Percentiles rank a stretch among this genome's conserved stretches.
These are phyloP conservation scores for Hypoxylon sp. DNA, from an alignment of 2,329 filamentous ascomycete genomes.

Conservation along the genomic window DNA sequence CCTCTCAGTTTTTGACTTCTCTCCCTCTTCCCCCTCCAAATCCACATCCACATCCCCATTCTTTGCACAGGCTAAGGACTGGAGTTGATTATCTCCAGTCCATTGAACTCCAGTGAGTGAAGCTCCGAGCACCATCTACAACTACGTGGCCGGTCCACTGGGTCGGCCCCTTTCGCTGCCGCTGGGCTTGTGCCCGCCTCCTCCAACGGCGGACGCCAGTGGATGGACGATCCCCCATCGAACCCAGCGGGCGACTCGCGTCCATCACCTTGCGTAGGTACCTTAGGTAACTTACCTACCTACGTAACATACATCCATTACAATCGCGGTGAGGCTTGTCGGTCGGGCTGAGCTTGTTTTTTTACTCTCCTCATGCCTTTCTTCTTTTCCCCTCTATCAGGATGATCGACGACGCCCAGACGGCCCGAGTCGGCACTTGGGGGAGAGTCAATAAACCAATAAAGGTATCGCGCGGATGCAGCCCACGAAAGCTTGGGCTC, in stretches of 20 bases:
- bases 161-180: background rate
- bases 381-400: constrained; percentile 15
- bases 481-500: constrained; percentile 7
- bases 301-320: no score
- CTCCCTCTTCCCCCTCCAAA: no score
- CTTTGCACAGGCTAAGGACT: constrained; percentile 24
- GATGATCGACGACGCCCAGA: constrained; percentile 26
- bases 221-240: constrained; percentile 13
- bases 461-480: constrained; percentile 11
- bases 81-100: no score
- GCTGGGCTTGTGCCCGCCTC: constrained; percentile 21
- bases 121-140: background rate
- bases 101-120: constrained; percentile 9
- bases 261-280: no score
- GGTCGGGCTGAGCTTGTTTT: no score
- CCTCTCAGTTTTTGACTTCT: constrained; percentile 6
- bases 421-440: constrained; percentile 30
- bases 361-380: background rate
- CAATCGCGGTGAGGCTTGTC: constrained; percentile 13
- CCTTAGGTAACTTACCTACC: no score
- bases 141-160: constrained; percentile 19
- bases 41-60: no score
- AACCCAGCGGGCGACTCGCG: constrained; percentile 13
- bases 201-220: constrained; percentile 28
- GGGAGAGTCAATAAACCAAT: constrained; percentile 16